Percentiles rank a stretch among this genome's conserved stretches.
Evolutionary conservation across 2,329 filamentous ascomycete genomes (phyloP).

Genomic region (Fusarium siculi): DNA sequence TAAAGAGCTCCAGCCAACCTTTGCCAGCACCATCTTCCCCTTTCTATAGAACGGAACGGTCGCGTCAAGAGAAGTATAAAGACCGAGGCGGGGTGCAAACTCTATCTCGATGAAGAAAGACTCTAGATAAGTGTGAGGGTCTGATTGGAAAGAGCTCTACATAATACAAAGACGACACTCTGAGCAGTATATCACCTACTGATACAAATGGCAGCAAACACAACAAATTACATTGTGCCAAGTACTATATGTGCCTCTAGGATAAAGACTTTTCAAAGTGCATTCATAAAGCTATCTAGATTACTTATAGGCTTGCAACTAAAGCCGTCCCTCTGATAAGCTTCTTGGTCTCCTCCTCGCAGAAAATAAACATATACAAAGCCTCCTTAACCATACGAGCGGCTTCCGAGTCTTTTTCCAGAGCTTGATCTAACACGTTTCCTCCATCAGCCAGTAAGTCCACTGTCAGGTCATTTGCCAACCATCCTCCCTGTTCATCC

Average conservation of each 20-base stretch:
- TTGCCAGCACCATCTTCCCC: background rate
- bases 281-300: fast-evolving
- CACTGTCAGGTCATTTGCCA: background rate
- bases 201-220: no score
- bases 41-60: background rate
- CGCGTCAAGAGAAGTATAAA: background rate
- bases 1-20: background rate
- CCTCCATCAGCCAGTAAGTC: background rate
- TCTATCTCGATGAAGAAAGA: background rate
- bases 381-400: background rate
- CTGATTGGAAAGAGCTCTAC: no score
- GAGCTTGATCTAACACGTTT: background rate
- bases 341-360: background rate
- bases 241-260: no score
- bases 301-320: background rate
- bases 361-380: background rate
- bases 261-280: background rate
- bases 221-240: no score
- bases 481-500: background rate
- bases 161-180: no score
- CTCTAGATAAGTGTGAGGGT: no score
- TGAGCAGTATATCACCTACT: no score
- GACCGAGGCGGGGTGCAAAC: background rate
- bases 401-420: background rate
- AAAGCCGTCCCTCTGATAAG: background rate